A percentile compares a stretch with the other conserved stretches of the same genome.
Evolutionary conservation across 2,329 filamentous ascomycete genomes (phyloP).

Genomic region (Aspergillus cejpii): DNA sequence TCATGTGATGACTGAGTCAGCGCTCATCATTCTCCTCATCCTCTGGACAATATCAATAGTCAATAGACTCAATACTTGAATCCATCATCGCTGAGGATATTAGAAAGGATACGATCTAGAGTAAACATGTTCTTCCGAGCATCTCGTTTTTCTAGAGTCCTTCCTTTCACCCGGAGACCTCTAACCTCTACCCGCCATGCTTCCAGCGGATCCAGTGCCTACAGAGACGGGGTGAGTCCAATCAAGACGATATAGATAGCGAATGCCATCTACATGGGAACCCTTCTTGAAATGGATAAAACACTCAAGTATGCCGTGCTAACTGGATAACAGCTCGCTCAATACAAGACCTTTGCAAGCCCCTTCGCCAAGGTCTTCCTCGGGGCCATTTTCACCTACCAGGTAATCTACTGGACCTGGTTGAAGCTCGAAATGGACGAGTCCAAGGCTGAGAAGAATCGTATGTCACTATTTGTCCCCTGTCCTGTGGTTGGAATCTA

Average conservation of each 20-base stretch:
- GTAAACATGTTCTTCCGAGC: conserved; percentile 6
- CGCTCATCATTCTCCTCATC: neutral
- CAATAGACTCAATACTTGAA: too few species aligned
- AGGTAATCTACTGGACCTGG: conserved; percentile 45
- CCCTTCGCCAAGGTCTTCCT: conserved; percentile 46
- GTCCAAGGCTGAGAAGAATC: conserved; percentile 37
- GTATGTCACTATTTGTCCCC: too few species aligned
- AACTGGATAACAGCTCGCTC: conserved; percentile 28
- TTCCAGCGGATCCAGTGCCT: conserved; percentile 11
- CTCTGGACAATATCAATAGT: too few species aligned
- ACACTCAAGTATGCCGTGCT: too few species aligned
- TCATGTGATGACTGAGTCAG: too few species aligned
- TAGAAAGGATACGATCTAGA: too few species aligned
- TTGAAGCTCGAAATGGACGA: conserved; percentile 44
- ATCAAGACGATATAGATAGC: too few species aligned
- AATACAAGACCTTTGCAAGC: conserved; percentile 37
- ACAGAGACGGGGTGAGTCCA: conserved; percentile 28
- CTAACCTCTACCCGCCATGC: conserved; percentile 11
- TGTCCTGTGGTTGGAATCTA: too few species aligned
- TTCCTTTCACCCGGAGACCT: conserved; percentile 5
- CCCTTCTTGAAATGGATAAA: too few species aligned
- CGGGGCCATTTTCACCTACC: conserved; percentile 44
- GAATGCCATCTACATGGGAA: too few species aligned
- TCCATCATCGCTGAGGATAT: too few species aligned
- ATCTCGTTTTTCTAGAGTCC: neutral